Evolutionary conservation across 2,329 filamentous ascomycete genomes (phyloP), one percentile per base, ranked within the genome.

Genomic region (Emmonsia crescens): DNA sequence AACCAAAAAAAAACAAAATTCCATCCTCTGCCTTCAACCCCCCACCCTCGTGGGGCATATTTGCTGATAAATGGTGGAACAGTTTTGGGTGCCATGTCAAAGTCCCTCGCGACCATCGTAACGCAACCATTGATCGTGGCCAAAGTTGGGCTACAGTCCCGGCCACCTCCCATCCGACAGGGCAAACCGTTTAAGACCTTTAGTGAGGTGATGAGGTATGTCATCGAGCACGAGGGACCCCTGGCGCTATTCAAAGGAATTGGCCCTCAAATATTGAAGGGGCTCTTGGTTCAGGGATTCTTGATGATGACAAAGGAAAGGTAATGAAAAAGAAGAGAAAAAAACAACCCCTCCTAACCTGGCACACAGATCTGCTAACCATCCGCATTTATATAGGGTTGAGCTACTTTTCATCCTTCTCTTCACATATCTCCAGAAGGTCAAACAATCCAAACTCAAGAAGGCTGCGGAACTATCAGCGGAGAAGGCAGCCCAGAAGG

Each of bases 221-320:
- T 99, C 68, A 78, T 96, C 61, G 80, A 96, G 70, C 86, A 96
- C 64, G 94, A 99, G 73, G 94, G 94, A 3, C 73, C 83, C 0
- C 70, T 87, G 14, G 88, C 88, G n/a, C 81, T 99, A 1, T 99
- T 97, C 81, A 99, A 99, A 79, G 94, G 94, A 49, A 96, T 99
- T 67, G 91, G 85, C 0, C 94, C 94, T 2, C 94, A 99, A 75
- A 89, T 99, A 59, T 76, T 91, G 63, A 99, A 99, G 77, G 94
- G 94, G 1, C 77, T 99, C 59, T 74, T 99, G 57, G 94, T 99
- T 2, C 94, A 99, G 72, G 94, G 94, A 57, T 85, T 99, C 61
- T 80, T 99, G 46, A 99, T 99, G 94, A 99, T 96, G 91, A 94
- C 91, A 56, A 99, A 99, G 78, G 94, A 99, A 77, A 84, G 91